Base-by-base conservation (phyloP, 345 rosid species). In the Diplotaxis tenuifolia region DNA sequence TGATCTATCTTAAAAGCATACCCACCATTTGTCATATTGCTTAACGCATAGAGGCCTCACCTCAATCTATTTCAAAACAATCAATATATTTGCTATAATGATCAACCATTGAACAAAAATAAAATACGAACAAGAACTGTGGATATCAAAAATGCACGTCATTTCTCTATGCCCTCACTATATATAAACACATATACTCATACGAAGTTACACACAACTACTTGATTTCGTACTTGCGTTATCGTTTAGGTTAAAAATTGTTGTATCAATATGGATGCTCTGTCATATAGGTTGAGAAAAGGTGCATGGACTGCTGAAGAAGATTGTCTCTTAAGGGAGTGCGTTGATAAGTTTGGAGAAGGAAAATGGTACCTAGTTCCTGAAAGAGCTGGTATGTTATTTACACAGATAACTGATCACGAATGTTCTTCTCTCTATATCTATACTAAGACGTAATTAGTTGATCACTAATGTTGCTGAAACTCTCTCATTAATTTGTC, bases 251-350 rank as follows among this genome's bases (percentile, higher is more conserved):
- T 4, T 58, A 12, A 20, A 42, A 11, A 42, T 0, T 27, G 49
- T 10, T 5, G 23, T 22, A 50, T 6, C n/a, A 25, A 15, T 21
- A 12, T 19, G 85, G 73, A 45, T 54, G 59, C 52, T 1, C 27
- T 15, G 2, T 14, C 64, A 0, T 16, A 53, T 0, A 74, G 77
- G 7, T 45, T 84, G 22, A 80, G 83, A 52, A 86, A 81, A 80
- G 90, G 88, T 18, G 68, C 82, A 23, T 84, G 90, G 84, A 80
- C 84, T 7, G 64, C 64, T 45, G 85, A 80, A 65, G 88, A 84
- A 83, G 90, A 84, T 40, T 32, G 20, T 40, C 86, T 81, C 28
- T 75, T 86, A 7, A 75, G 75, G 57, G 59, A 68, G 5, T 80
- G 86, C 70, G 28, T 81, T 55, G 76, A 58, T 11, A 47, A 16